Evolutionary conservation across 2,329 filamentous ascomycete species (phyloP), one percentile per base, ranked within the genome.

Genomic region (Xylaria sp.): DNA sequence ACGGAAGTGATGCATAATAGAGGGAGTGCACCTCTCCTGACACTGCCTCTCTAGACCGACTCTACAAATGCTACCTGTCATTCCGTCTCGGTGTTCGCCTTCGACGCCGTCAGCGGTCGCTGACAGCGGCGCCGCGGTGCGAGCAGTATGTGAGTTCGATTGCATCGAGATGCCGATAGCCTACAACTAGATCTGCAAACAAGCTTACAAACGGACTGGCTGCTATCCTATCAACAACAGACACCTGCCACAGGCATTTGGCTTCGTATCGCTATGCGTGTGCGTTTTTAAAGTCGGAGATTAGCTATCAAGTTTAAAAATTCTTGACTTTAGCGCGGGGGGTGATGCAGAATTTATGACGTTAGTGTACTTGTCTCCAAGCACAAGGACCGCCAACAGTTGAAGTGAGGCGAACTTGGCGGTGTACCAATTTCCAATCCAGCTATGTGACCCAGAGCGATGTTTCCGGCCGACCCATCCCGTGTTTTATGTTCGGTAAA

Each of bases 41-140:
- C 50, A 61, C 56, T 19, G 61, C 57, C 42, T 65, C 45, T 1
- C 51, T 14, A 57, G 61, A 64, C 50, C 12, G 50, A 64, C 45
- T 36, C 12, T 61, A 48, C 21, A 24, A 32, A 48, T 32, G 48
- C 17, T 36, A 54, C 45, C 21, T 32, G 19, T 58, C 53, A 54
- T 56, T 39, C 51, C 50, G 62, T 42, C 47, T 50, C 63, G 62
- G 58, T 17, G 32, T 55, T 66, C 58, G 62, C 66, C 58, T 61
- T 34, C 21, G 47, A 59, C 54, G 53, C 58, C 17, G 58, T 66
- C 66, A 69, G 66, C 53, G 1, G 17, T 17, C 27, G 59, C 65
- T 68, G 61, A 64, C 32, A 3, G 51, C 4, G 36, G 54, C 55
- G 21, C 54, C 45, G 56, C 27, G 55, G 36, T 62, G 56, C 48